These are phyloP conservation scores for Cupressus sempervirens DNA, from an alignment of 75 land plant species.

Conservation along the genomic window DNA sequence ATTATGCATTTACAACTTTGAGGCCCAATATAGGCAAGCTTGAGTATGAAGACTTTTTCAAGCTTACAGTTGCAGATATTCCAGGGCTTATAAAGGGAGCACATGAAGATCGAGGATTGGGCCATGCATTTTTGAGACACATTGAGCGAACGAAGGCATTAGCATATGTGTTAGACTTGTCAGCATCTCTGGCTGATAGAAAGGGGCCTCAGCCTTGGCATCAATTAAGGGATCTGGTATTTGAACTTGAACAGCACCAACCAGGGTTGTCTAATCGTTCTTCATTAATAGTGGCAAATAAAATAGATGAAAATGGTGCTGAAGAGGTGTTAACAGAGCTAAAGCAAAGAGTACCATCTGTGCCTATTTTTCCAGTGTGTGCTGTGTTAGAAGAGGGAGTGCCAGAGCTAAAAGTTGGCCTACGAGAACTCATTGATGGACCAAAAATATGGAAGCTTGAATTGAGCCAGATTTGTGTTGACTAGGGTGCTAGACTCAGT, in stretches of 20 bases:
- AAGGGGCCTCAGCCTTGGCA: slow-evolving; percentile 85
- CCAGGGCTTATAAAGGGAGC: slow-evolving; percentile 97
- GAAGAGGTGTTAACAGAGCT: slow-evolving; percentile 37
- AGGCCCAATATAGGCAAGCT: slow-evolving; percentile 89
- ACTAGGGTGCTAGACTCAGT: not conserved
- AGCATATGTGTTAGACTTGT: slow-evolving; percentile 90
- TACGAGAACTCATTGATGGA: slow-evolving; percentile 60
- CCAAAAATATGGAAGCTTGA: slow-evolving; percentile 13
- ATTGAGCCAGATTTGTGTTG: slow-evolving; percentile 4
- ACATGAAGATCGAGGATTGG: slow-evolving; percentile 85
- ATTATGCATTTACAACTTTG: slow-evolving; percentile 92
- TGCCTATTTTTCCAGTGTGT: slow-evolving; percentile 77
- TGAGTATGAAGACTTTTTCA: slow-evolving; percentile 63
- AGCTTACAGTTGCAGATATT: slow-evolving; percentile 82
- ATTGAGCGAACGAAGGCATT: slow-evolving; percentile 91
- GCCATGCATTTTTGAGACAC: slow-evolving; percentile 87
- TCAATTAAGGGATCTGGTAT: slow-evolving; percentile 66
- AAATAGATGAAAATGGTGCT: slow-evolving; percentile 82
- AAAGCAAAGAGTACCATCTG: slow-evolving; percentile 49
- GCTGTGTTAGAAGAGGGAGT: slow-evolving; percentile 86
- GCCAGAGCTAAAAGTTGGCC: slow-evolving; percentile 62
- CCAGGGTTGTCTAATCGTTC: slow-evolving; percentile 74
- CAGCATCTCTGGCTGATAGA: slow-evolving; percentile 60
- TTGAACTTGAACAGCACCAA: slow-evolving; percentile 72
- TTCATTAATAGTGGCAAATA: slow-evolving; percentile 76